Conservation (phyloP, 345 rosid species). For the Gossypium herbaceum region DNA sequence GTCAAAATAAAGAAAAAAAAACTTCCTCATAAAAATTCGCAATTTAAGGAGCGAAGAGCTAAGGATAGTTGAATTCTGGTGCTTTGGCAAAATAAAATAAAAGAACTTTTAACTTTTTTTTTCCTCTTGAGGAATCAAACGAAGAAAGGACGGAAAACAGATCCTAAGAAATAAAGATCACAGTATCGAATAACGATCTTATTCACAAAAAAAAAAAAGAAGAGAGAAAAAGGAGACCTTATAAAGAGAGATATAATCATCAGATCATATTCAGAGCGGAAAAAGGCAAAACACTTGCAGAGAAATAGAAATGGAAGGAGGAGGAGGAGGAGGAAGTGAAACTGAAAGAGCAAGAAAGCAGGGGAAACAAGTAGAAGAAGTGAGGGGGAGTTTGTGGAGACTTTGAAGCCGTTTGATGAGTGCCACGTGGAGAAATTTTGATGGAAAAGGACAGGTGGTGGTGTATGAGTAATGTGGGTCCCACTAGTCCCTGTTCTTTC, state of each 20-base stretch:
- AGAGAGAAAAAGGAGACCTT: neutral
- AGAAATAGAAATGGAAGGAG: no score
- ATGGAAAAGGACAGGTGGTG: neutral
- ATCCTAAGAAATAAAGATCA: neutral
- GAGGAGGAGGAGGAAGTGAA: neutral
- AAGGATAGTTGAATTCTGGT: neutral
- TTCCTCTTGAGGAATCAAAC: neutral
- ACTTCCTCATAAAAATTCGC: neutral
- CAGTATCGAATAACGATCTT: neutral
- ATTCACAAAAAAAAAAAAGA: neutral
- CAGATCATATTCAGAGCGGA: neutral
- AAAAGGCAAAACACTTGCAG: no score
- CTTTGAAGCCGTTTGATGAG: neutral
- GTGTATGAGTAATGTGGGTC: neutral
- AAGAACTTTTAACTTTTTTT: neutral
- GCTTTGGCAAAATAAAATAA: neutral
- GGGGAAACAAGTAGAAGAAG: neutral
- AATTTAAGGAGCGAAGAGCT: neutral
- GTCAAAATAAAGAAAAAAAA: neutral
- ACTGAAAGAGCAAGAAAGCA: conserved; percentile 8
- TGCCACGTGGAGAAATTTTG: neutral
- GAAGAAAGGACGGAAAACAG: neutral
- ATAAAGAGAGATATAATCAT: neutral
- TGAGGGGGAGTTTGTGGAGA: neutral
- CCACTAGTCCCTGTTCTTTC: neutral